Evolutionary conservation across 2,329 filamentous ascomycete genomes (phyloP).

Genomic region (Colletotrichum sp.): DNA sequence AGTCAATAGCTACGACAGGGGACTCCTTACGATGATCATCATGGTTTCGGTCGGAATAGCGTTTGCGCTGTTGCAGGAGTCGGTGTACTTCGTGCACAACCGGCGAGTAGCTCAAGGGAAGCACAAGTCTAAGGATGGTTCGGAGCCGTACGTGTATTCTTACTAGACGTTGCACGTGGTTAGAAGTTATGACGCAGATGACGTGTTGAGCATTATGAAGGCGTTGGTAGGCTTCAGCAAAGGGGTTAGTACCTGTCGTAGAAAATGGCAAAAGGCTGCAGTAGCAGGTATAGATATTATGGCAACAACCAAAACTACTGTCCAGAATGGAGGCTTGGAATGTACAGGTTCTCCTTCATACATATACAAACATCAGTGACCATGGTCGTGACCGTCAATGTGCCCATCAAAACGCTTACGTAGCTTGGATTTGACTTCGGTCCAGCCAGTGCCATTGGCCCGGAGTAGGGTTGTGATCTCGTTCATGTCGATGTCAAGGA

Average conservation of each 20-base stretch:
- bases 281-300: background rate
- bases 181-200: background rate
- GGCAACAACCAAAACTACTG: background rate
- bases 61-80: conserved; percentile 43
- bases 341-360: background rate
- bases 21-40: conserved; percentile 49
- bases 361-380: background rate
- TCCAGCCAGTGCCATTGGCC: conserved; percentile 27
- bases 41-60: conserved; percentile 46
- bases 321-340: background rate
- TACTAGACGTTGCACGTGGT: background rate
- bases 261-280: background rate
- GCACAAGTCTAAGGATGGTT: conserved; percentile 20
- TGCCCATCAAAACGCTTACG: conserved; percentile 8
- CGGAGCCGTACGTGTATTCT: conserved; percentile 21
- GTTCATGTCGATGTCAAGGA: conserved; percentile 25
- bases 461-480: conserved; percentile 26
- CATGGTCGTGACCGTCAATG: conserved; percentile 7
- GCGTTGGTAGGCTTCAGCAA: background rate
- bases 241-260: background rate
- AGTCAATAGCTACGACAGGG: conserved; percentile 42
- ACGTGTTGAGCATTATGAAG: background rate
- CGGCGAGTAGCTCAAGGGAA: conserved; percentile 28
- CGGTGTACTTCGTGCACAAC: conserved; percentile 43
- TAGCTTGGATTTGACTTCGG: conserved; percentile 24